Conservation (phyloP, 1,139 yeast genomes). For the Yamadazyma epiphylla region DNA sequence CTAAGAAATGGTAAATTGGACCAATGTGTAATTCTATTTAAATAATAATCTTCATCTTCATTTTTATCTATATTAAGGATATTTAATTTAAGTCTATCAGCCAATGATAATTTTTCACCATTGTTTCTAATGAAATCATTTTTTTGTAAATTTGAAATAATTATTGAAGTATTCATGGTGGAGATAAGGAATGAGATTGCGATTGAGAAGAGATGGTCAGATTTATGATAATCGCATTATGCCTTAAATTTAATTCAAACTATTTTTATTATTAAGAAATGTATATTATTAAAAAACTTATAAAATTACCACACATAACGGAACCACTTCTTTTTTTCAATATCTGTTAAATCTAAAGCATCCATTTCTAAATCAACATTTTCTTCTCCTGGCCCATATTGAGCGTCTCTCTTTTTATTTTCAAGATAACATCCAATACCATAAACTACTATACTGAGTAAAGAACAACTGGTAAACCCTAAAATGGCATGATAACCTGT, state of each 20-base stretch:
- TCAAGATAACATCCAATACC: constrained; percentile 11
- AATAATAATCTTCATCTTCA: constrained; percentile 20
- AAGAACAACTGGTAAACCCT: constrained; percentile 11
- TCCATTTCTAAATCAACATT: constrained; percentile 12
- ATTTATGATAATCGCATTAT: too few relatives aligned
- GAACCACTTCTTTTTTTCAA: constrained; percentile 15
- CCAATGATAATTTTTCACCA: constrained; percentile 22
- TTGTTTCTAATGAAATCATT: constrained; percentile 25
- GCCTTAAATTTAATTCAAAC: too few relatives aligned
- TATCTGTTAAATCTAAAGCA: constrained; percentile 14
- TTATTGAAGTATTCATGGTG: constrained; percentile 25
- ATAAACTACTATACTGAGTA: constrained; percentile 10
- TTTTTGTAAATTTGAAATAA: constrained; percentile 31
- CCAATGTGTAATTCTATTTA: constrained; percentile 39
- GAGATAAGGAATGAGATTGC: too few relatives aligned
- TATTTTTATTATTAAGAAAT: too few relatives aligned
- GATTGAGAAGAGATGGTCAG: too few relatives aligned
- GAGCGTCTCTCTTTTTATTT: constrained; percentile 12
- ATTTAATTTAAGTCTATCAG: constrained; percentile 32
- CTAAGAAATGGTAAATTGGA: constrained; percentile 40
- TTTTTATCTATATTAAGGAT: constrained; percentile 22
- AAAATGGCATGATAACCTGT: constrained; percentile 23
- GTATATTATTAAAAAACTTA: too few relatives aligned
- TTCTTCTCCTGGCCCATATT: constrained; percentile 15
- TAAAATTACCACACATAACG: constrained; percentile 15